A percentile compares a stretch with the other conserved stretches of the same genome.
These are phyloP conservation scores for Phylloporus sp. DNA, from an alignment of 768 basidiomycete species.

Conservation along the genomic window DNA sequence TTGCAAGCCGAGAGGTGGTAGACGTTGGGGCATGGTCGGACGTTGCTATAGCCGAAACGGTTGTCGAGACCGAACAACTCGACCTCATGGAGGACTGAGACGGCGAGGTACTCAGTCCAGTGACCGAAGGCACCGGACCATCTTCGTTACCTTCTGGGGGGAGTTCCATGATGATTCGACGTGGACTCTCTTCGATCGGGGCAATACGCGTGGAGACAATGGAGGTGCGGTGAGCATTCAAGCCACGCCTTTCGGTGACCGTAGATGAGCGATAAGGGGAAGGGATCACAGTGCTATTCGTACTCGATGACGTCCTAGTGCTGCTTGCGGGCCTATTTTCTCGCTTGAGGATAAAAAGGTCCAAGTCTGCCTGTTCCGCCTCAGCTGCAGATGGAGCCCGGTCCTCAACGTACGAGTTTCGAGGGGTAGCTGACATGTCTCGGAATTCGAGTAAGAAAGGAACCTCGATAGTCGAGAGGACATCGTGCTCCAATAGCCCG, in stretches of 20 bases:
- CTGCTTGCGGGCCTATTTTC: slow-evolving; percentile 31
- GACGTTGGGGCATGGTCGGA: slow-evolving; percentile 17
- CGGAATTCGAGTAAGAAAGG: slow-evolving; percentile 60
- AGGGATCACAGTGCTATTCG: slow-evolving; percentile 34
- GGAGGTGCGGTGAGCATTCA: slow-evolving; percentile 47
- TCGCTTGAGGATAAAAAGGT: slow-evolving; percentile 55
- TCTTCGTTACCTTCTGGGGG: slow-evolving; percentile 40
- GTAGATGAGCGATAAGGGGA: slow-evolving; percentile 34
- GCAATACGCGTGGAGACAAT: slow-evolving; percentile 45
- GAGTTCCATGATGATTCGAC: slow-evolving; percentile 45
- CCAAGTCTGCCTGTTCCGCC: slow-evolving; percentile 71
- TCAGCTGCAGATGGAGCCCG: slow-evolving; percentile 45
- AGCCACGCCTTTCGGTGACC: slow-evolving; percentile 37
- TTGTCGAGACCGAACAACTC: slow-evolving; percentile 48
- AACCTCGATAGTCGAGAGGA: slow-evolving; percentile 84
- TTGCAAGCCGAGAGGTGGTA: slow-evolving; percentile 43
- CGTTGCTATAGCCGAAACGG: slow-evolving; percentile 20
- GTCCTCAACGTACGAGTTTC: slow-evolving; percentile 34
- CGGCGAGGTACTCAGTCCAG: slow-evolving; percentile 53
- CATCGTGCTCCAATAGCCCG: slow-evolving; percentile 86
- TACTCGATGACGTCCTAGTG: slow-evolving; percentile 41
- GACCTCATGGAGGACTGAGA: slow-evolving; percentile 63
- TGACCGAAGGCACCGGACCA: slow-evolving; percentile 31
- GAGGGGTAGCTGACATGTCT: slow-evolving; percentile 30
- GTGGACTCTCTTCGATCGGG: slow-evolving; percentile 73